Evolutionary conservation across 1,284 basidiomycete species (phyloP).

Genomic region (Phylloporus gajari): DNA sequence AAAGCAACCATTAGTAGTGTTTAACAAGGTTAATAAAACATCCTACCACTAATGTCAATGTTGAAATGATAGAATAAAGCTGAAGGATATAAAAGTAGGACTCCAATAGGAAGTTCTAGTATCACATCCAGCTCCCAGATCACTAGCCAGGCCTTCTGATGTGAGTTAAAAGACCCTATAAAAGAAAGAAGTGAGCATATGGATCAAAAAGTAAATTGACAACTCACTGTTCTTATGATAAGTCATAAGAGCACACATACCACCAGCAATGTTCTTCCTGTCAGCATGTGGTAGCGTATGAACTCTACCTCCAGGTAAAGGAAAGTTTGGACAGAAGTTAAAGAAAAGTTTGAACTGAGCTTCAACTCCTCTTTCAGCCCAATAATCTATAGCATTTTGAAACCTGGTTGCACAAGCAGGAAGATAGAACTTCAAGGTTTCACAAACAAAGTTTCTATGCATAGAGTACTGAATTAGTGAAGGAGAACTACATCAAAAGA

Average conservation of each 20-base stretch:
- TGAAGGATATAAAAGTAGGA: background rate
- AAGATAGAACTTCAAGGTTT: too few species aligned
- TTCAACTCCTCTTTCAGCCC: background rate
- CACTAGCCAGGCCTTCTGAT: background rate
- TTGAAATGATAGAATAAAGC: background rate
- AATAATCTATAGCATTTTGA: background rate
- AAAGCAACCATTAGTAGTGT: too few species aligned
- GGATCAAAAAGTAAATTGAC: background rate
- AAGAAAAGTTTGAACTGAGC: background rate
- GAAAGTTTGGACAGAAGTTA: background rate
- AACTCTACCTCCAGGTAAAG: background rate
- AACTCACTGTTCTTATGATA: background rate
- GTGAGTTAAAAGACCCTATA: background rate
- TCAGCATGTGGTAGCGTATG: background rate
- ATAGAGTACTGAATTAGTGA: background rate
- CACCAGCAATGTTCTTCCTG: background rate
- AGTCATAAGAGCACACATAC: background rate
- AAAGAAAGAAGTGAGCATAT: background rate
- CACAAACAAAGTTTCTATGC: background rate
- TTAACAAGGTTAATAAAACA: too few species aligned
- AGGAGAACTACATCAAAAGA: background rate
- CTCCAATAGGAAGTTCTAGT: background rate
- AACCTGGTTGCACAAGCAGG: background rate
- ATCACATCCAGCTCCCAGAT: background rate
- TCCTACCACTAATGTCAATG: background rate